Percentiles rank a stretch among this genome's conserved stretches.
These are phyloP conservation scores for Dictyophora rubrovolvata DNA, from an alignment of 768 basidiomycete species.

Conservation along the genomic window DNA sequence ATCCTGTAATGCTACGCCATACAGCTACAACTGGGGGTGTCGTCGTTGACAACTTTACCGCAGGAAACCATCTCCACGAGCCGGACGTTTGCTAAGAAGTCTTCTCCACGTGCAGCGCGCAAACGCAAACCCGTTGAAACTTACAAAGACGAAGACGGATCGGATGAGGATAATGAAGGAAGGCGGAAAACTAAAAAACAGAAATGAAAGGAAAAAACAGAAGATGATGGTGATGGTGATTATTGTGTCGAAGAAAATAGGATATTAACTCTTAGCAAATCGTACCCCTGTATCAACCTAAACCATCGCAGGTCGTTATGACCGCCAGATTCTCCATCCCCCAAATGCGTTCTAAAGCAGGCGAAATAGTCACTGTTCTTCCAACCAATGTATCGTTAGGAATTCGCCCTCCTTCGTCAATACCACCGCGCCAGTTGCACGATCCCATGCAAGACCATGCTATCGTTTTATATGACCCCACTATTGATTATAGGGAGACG, in stretches of 20 bases:
- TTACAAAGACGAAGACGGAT: slow-evolving; percentile 60
- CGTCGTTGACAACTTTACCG: slow-evolving; percentile 54
- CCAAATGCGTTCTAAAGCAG: slow-evolving; percentile 61
- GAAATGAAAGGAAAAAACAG: slow-evolving; percentile 54
- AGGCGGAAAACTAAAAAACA: slow-evolving; percentile 50
- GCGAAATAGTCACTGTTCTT: slow-evolving; percentile 44
- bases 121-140: slow-evolving; percentile 80
- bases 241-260: slow-evolving; percentile 40
- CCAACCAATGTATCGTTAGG: slow-evolving; percentile 73
- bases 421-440: slow-evolving; percentile 86
- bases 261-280: slow-evolving; percentile 32
- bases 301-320: slow-evolving; percentile 52
- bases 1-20: slow-evolving; percentile 51
- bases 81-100: slow-evolving; percentile 35
- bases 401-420: slow-evolving; percentile 64
- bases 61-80: slow-evolving; percentile 63
- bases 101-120: slow-evolving; percentile 47
- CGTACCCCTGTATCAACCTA: slow-evolving; percentile 73
- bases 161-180: slow-evolving; percentile 36
- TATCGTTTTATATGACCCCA: slow-evolving; percentile 94
- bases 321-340: slow-evolving; percentile 69
- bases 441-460: slow-evolving; percentile 98
- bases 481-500: slow-evolving; percentile 85
- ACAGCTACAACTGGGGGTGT: slow-evolving; percentile 67
- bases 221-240: slow-evolving; percentile 54